Evolutionary conservation across 2,329 filamentous ascomycete genomes (phyloP).

Genomic region (Lachnellula suecica): DNA sequence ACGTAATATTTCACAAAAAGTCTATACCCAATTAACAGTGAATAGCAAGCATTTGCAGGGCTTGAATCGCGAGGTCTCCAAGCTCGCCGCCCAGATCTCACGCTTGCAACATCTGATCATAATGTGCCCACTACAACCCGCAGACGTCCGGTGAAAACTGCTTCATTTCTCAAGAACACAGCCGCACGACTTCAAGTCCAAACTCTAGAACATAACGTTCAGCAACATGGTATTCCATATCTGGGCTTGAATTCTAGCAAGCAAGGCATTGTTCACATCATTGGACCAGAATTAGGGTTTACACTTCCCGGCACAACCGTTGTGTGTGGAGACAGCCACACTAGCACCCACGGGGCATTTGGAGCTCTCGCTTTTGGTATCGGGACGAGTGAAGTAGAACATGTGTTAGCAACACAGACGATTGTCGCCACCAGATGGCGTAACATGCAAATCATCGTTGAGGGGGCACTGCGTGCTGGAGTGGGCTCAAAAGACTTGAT

Average conservation of each 20-base stretch:
- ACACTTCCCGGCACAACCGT: constrained; percentile 95
- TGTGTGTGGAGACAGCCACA: constrained; percentile 97
- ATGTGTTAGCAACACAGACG: constrained; percentile 94
- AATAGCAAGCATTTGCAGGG: constrained; percentile 92
- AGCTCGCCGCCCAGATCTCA: constrained; percentile 93
- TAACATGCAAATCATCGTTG: constrained; percentile 97
- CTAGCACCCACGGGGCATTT: constrained; percentile 96
- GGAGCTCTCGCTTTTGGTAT: constrained; percentile 95
- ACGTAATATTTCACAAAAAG: constrained; percentile 38
- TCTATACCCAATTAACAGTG: constrained; percentile 21
- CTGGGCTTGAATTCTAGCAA: constrained; percentile 95
- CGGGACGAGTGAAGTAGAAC: constrained; percentile 96
- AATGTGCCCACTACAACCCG: constrained; percentile 91
- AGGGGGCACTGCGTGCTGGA: constrained; percentile 83
- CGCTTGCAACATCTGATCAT: constrained; percentile 93
- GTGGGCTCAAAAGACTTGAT: constrained; percentile 97
- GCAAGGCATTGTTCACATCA: constrained; percentile 97
- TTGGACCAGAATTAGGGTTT: constrained; percentile 97
- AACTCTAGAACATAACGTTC: constrained; percentile 96
- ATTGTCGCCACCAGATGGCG: constrained; percentile 93
- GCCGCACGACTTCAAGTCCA: constrained; percentile 92
- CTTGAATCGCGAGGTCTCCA: constrained; percentile 83
- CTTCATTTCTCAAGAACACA: constrained; percentile 91
- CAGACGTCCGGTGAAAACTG: constrained; percentile 91
- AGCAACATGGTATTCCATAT: constrained; percentile 94